These are phyloP conservation scores for Eremothecium coryli DNA, from an alignment of 1,139 yeast genomes.

Conservation along the genomic window DNA sequence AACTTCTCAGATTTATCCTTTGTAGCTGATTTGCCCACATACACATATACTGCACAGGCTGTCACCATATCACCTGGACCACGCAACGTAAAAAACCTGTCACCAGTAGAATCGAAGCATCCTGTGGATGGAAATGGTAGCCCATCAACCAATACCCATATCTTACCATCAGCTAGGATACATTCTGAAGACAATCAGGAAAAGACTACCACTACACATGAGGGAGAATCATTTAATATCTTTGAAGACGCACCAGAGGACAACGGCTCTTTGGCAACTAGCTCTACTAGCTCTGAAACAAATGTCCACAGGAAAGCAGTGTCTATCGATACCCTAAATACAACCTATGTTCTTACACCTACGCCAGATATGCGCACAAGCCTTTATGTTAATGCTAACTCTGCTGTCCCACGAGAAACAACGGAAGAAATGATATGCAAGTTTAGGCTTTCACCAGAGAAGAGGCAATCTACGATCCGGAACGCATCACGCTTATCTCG, in stretches of 20 bases:
- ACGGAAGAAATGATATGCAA: slow-evolving; percentile 30
- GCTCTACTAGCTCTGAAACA: slow-evolving; percentile 19
- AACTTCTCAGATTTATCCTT: slow-evolving; percentile 23
- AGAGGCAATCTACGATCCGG: slow-evolving; percentile 9
- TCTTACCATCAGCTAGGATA: neutral
- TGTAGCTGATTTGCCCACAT: slow-evolving; percentile 25
- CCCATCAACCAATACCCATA: neutral
- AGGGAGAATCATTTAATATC: slow-evolving; percentile 10
- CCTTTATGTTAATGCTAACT: slow-evolving; percentile 19
- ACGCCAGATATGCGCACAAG: slow-evolving; percentile 29
- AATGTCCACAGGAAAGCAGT: slow-evolving; percentile 26
- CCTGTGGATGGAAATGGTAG: neutral
- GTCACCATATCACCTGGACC: slow-evolving; percentile 12
- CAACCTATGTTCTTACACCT: slow-evolving; percentile 24
- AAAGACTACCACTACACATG: slow-evolving; percentile 1
- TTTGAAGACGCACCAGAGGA: slow-evolving; percentile 28
- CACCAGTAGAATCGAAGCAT: neutral
- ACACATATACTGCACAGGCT: slow-evolving; percentile 25
- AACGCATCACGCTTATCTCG: slow-evolving; percentile 20
- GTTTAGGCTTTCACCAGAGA: slow-evolving; percentile 25
- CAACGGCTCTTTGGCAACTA: slow-evolving; percentile 19
- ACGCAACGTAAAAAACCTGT: neutral
- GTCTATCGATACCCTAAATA: slow-evolving; percentile 28
- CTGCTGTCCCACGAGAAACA: slow-evolving; percentile 24
- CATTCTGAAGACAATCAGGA: slow-evolving; percentile 2